Evolutionary conservation across 1,284 basidiomycete genomes (phyloP), one percentile per base, ranked within the genome.

Genomic region (Prillingera fragicola): DNA sequence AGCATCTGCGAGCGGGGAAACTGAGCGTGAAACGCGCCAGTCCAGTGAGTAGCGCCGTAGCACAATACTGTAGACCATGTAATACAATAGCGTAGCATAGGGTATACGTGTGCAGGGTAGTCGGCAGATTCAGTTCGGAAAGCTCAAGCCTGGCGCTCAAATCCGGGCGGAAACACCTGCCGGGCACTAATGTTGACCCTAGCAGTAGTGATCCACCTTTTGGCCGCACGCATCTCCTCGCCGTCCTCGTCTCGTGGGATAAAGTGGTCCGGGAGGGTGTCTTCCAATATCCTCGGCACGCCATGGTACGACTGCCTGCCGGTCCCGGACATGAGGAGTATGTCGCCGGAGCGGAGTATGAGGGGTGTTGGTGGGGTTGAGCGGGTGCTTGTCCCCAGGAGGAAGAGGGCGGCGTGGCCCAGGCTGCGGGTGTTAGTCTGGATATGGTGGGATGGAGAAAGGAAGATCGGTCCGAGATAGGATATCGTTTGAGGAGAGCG

Each of bases 301-400:
- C 88, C 90, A 57, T 95, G 90, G 63, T 87, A 95, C 21, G 83
- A 84, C 31, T 87, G 75, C 41, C 91, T 77, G 54, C 86, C 86
- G 19, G 74, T 72, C 0, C 90, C 91, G 1, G 85, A 84, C 88
- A 95, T 92, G 58, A 94, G 81, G n/a, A 92, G 74, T 1, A 85
- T 80, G 62, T 95, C 91, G 7, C 90, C 90, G 0, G 86, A 89
- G 17, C 86, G 80, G 1, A 95, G 75, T 12, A 94, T 74, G 44
- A 95, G 80, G 0, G 89, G 80, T 9, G 80, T 71, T 1, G 90
- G 90, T n/a, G 80, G 75, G 1, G 74, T 74, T 41, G 89, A 82
- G 38, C 89, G 78, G 3, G 84, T 85, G 7, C 76, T 69, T 1
- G 86, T 82, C 6, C 90, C 91, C n/a, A 92, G 84, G 24, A 95